A percentile compares a stretch with the other conserved stretches of the same genome.
These are phyloP conservation scores for Neonectria neomacrospora DNA, from an alignment of 2,329 filamentous ascomycete genomes.

Conservation along the genomic window DNA sequence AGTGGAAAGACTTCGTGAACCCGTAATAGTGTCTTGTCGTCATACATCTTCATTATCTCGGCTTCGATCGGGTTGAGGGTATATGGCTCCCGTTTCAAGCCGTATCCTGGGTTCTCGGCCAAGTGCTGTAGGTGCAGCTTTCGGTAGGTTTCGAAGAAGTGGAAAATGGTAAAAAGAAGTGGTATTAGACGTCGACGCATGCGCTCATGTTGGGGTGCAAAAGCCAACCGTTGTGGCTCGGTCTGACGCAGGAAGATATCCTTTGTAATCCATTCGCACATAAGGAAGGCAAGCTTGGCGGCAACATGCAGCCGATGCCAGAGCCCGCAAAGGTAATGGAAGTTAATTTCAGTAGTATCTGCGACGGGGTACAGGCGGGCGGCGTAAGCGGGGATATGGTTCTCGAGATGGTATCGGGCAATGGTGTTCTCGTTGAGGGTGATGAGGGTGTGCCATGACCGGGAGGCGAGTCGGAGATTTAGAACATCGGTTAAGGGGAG, in stretches of 20 bases:
- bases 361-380: conserved; percentile 67
- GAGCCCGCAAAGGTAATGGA: conserved; percentile 71
- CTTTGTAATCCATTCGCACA: conserved; percentile 73
- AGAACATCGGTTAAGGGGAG: conserved; percentile 70
- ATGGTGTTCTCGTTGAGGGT: conserved; percentile 70
- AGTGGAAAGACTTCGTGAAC: conserved; percentile 74
- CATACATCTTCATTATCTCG: conserved; percentile 72
- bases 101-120: conserved; percentile 61
- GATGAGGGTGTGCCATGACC: conserved; percentile 68
- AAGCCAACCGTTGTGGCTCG: conserved; percentile 64
- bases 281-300: conserved; percentile 69
- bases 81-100: conserved; percentile 63
- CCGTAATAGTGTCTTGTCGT: conserved; percentile 69
- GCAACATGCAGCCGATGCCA: conserved; percentile 75
- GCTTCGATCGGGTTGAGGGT: conserved; percentile 72
- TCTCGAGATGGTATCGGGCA: conserved; percentile 68
- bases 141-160: conserved; percentile 75
- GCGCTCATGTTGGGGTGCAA: conserved; percentile 69
- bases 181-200: conserved; percentile 74
- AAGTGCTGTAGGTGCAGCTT: conserved; percentile 68
- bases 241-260: conserved; percentile 72
- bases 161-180: conserved; percentile 72
- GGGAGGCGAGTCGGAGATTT: conserved; percentile 67
- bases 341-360: conserved; percentile 60
- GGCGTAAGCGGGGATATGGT: conserved; percentile 70